Conservation (phyloP, 2,329 filamentous ascomycete species). For the Sphaerulina musiva region DNA sequence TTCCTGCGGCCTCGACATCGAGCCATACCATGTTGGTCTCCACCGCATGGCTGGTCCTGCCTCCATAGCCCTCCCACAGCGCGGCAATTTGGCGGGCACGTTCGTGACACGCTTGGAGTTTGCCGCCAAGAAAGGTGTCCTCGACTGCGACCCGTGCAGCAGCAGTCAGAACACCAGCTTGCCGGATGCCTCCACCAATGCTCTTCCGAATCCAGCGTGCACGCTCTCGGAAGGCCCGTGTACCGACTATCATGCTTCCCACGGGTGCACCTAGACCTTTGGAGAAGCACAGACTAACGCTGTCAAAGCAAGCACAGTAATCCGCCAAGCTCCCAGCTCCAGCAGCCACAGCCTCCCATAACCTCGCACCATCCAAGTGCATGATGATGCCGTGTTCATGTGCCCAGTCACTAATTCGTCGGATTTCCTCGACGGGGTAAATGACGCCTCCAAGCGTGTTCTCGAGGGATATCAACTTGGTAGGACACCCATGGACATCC, state of each 20-base stretch:
- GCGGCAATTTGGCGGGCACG: slow-evolving; percentile 57
- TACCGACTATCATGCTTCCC: slow-evolving; percentile 64
- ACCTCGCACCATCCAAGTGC: slow-evolving; percentile 71
- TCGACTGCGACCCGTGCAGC: slow-evolving; percentile 71
- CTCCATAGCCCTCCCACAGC: slow-evolving; percentile 64
- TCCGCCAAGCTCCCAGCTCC: slow-evolving; percentile 62
- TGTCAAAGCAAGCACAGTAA: slow-evolving; percentile 64
- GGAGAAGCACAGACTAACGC: slow-evolving; percentile 69
- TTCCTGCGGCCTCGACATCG: slow-evolving; percentile 58
- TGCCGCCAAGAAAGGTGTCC: slow-evolving; percentile 67
- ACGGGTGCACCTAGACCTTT: slow-evolving; percentile 79
- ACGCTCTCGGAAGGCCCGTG: slow-evolving; percentile 54
- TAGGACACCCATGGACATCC: slow-evolving; percentile 73
- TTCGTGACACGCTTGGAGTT: slow-evolving; percentile 54
- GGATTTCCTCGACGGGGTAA: slow-evolving; percentile 66
- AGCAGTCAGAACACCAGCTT: slow-evolving; percentile 68
- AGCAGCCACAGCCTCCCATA: slow-evolving; percentile 74
- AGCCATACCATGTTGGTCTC: slow-evolving; percentile 94
- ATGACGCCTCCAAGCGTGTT: slow-evolving; percentile 78
- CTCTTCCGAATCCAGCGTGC: slow-evolving; percentile 73
- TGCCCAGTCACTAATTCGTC: slow-evolving; percentile 63
- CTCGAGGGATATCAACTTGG: slow-evolving; percentile 73
- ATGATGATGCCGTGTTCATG: slow-evolving; percentile 57
- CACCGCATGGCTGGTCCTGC: slow-evolving; percentile 60
- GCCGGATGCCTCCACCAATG: slow-evolving; percentile 71